Conservation (phyloP, 129 eudicot species). For the Silybum marianum region DNA sequence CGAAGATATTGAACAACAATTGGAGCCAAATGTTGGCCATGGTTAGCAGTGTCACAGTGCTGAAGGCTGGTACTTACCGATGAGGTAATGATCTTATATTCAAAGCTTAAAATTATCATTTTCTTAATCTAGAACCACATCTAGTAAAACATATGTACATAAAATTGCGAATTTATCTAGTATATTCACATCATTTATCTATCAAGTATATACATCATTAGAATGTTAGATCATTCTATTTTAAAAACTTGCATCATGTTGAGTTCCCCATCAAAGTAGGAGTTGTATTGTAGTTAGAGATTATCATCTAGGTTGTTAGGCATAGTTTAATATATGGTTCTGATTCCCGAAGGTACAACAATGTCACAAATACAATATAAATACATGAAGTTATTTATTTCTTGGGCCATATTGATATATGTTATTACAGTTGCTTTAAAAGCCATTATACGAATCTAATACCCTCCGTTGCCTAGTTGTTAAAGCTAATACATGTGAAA, state of each 20-base stretch:
- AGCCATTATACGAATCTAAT: too few species aligned
- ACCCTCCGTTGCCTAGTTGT: too few species aligned
- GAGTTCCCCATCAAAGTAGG: slow-evolving; percentile 32
- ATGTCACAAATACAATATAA: not conserved
- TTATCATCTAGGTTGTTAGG: not conserved
- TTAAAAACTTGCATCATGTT: slow-evolving; percentile 22
- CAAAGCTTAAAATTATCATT: not conserved
- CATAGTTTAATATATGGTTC: too few species aligned
- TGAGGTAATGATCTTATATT: not conserved
- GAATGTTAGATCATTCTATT: slow-evolving; percentile 37
- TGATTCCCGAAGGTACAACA: too few species aligned
- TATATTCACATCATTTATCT: not conserved
- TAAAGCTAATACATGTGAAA: too few species aligned
- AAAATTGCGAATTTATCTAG: not conserved
- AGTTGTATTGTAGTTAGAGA: slow-evolving; percentile 9
- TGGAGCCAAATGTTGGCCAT: not conserved
- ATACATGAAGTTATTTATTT: too few species aligned
- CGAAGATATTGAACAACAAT: not conserved
- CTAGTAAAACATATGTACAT: not conserved
- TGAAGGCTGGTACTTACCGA: not conserved
- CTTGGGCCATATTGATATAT: too few species aligned
- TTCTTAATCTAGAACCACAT: not conserved
- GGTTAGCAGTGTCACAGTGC: too few species aligned
- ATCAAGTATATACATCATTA: slow-evolving; percentile 10
- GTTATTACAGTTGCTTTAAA: too few species aligned